Conservation (phyloP, 805 yeast species). For the Sugiyamaella mastotermitis region DNA sequence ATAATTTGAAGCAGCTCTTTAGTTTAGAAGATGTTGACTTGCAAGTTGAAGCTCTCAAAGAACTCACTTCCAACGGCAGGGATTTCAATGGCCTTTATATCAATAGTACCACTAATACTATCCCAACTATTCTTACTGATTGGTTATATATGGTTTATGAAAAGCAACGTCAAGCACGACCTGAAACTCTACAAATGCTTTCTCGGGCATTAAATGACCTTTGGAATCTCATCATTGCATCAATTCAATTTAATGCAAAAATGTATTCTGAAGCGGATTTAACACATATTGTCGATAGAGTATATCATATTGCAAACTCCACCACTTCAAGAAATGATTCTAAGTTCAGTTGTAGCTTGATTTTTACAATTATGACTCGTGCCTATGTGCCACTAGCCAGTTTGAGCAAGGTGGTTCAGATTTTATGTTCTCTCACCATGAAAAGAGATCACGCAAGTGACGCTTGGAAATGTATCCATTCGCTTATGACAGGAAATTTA, state of each 20-base stretch:
- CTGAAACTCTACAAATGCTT: slow-evolving; percentile 24
- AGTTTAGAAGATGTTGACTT: slow-evolving; percentile 47
- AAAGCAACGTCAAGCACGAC: slow-evolving; percentile 26
- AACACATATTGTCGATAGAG: slow-evolving; percentile 30
- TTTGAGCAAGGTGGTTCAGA: slow-evolving; percentile 35
- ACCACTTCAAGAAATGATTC: slow-evolving; percentile 37
- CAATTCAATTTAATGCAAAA: slow-evolving; percentile 44
- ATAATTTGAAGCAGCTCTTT: too few species aligned
- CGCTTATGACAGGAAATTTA: slow-evolving; percentile 35
- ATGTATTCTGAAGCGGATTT: slow-evolving; percentile 38
- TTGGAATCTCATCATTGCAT: slow-evolving; percentile 36
- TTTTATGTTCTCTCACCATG: slow-evolving; percentile 41
- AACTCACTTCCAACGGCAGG: slow-evolving; percentile 47
- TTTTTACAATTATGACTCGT: slow-evolving; percentile 40
- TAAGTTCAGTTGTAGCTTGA: slow-evolving; percentile 34
- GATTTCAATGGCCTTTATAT: slow-evolving; percentile 49
- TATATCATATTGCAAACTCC: slow-evolving; percentile 35
- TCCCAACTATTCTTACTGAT: slow-evolving; percentile 32
- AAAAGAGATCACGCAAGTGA: slow-evolving; percentile 33
- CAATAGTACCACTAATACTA: slow-evolving; percentile 39
- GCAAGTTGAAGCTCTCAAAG: slow-evolving; percentile 42
- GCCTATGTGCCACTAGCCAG: slow-evolving; percentile 41
- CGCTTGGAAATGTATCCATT: slow-evolving; percentile 36
- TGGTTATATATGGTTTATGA: too few species aligned
- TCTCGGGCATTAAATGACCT: slow-evolving; percentile 28